A percentile compares a stretch with the other conserved stretches of the same genome.
These are phyloP conservation scores for Torulaspora quercuum DNA, from an alignment of 805 yeast genomes.

Conservation along the genomic window DNA sequence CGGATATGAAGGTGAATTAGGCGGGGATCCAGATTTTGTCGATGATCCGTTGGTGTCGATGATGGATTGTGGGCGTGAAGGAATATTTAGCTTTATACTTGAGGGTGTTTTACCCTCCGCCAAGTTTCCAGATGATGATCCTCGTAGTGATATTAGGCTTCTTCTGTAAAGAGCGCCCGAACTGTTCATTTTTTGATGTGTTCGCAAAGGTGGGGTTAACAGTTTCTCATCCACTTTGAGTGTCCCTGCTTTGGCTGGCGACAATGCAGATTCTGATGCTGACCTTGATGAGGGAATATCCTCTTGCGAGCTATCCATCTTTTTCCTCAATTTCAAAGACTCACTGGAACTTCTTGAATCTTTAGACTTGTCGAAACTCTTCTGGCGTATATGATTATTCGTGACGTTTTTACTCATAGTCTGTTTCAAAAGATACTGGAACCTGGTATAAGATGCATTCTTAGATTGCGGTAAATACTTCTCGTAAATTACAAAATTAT, in stretches of 20 bases:
- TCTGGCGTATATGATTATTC: constrained; percentile 27
- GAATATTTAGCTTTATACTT: constrained; percentile 30
- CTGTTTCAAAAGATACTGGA: constrained; percentile 50
- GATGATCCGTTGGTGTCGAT: constrained; percentile 18
- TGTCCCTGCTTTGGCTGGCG: constrained; percentile 9
- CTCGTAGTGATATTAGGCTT: constrained; percentile 35
- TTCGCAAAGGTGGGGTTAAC: constrained; percentile 16
- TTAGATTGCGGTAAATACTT: constrained; percentile 43
- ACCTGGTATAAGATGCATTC: constrained; percentile 53
- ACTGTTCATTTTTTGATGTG: constrained; percentile 32
- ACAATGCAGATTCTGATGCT: constrained; percentile 31
- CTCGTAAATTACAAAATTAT: constrained; percentile 46
- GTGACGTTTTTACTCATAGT: constrained; percentile 39
- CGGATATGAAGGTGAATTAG: constrained; percentile 32
- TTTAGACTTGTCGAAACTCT: constrained; percentile 21
- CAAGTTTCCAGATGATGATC: constrained; percentile 19
- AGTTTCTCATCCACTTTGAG: constrained; percentile 5
- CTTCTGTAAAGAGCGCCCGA: constrained; percentile 36
- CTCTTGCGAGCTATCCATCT: constrained; percentile 11
- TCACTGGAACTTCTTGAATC: constrained; percentile 33
- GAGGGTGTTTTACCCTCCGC: constrained; percentile 16
- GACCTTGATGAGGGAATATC: constrained; percentile 25
- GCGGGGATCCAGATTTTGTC: constrained; percentile 24
- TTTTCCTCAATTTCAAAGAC: constrained; percentile 20
- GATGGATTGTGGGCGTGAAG: constrained; percentile 28